These are phyloP conservation scores for Diaporthe destruens DNA, from an alignment of 2,329 filamentous ascomycete species.

Conservation along the genomic window DNA sequence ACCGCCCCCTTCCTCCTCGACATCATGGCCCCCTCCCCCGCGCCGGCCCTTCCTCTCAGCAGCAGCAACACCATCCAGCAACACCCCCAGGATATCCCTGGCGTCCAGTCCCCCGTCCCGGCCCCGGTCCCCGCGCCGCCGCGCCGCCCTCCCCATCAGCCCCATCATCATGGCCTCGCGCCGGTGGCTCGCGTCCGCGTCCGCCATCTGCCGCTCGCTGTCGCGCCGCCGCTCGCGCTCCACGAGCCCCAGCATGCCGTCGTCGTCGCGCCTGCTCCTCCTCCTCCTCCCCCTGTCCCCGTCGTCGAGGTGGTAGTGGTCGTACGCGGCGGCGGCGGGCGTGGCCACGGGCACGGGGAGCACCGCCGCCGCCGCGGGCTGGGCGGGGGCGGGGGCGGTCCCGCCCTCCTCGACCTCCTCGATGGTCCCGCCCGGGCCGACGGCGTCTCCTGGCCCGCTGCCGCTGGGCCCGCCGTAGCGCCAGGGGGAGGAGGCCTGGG, in stretches of 20 bases:
- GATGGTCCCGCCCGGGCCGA: constrained; percentile 30
- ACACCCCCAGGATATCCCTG: neutral
- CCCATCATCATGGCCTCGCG: constrained; percentile 25
- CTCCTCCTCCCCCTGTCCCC: neutral
- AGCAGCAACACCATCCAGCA: constrained; percentile 23
- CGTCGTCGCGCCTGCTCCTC: neutral
- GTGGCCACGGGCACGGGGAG: neutral
- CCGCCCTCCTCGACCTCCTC: constrained; percentile 35
- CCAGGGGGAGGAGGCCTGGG: constrained; percentile 17
- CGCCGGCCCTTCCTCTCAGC: constrained; percentile 8
- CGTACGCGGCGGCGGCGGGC: neutral
- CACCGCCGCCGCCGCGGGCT: neutral
- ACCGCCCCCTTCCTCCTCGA: neutral
- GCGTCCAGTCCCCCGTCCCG: neutral
- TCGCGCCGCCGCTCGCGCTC: constrained; percentile 29
- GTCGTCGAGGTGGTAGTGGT: constrained; percentile 17
- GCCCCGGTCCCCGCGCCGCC: neutral
- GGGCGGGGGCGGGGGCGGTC: neutral
- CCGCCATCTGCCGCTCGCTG: constrained; percentile 18
- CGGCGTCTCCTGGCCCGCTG: neutral
- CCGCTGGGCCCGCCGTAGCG: constrained; percentile 28
- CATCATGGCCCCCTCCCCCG: neutral
- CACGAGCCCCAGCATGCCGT: neutral
- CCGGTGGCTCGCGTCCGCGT: constrained; percentile 15
- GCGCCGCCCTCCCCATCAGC: constrained; percentile 33